These are phyloP conservation scores for Auriscalpium orientale DNA, from an alignment of 768 basidiomycete species.

Conservation along the genomic window DNA sequence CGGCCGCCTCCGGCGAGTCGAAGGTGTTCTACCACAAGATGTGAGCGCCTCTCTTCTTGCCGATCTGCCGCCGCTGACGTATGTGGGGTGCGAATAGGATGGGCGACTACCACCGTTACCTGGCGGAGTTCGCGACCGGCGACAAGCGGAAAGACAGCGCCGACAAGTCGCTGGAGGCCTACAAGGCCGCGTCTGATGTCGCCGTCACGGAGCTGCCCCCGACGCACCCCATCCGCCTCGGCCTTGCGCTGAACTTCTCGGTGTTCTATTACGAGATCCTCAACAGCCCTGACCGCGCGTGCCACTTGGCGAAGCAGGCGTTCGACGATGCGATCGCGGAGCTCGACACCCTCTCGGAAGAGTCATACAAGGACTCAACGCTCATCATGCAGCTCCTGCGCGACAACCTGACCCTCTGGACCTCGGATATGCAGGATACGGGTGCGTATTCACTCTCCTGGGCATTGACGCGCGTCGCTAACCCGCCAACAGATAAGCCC, in stretches of 20 bases:
- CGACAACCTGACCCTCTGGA: conserved; percentile 98
- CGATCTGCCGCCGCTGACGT: not conserved
- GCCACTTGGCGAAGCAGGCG: conserved; percentile 97
- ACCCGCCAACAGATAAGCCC: conserved; percentile 48
- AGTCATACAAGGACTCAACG: conserved; percentile 99
- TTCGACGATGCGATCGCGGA: conserved; percentile 99
- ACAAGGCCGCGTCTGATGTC: conserved; percentile 97
- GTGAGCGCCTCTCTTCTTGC: conserved; percentile 37
- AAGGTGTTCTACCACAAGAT: conserved; percentile 99
- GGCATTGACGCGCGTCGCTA: not conserved
- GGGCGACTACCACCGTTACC: conserved; percentile 99
- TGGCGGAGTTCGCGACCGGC: conserved; percentile 96
- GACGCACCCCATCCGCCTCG: conserved; percentile 97
- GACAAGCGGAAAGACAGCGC: conserved; percentile 96
- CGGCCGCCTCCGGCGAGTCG: conserved; percentile 92
- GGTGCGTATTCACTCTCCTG: conserved; percentile 37
- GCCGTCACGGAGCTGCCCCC: conserved; percentile 92
- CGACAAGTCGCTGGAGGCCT: conserved; percentile 94
- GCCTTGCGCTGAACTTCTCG: conserved; percentile 98
- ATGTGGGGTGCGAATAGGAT: conserved; percentile 49
- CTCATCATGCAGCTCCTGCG: conserved; percentile 95
- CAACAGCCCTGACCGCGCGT: conserved; percentile 97
- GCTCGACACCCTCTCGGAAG: conserved; percentile 96
- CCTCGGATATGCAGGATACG: conserved; percentile 93
- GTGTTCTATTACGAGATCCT: conserved; percentile 99